Evolutionary conservation across 306 rosid genomes (phyloP), one percentile per base, ranked within the genome.

Genomic region (Vigna nakashimae): DNA sequence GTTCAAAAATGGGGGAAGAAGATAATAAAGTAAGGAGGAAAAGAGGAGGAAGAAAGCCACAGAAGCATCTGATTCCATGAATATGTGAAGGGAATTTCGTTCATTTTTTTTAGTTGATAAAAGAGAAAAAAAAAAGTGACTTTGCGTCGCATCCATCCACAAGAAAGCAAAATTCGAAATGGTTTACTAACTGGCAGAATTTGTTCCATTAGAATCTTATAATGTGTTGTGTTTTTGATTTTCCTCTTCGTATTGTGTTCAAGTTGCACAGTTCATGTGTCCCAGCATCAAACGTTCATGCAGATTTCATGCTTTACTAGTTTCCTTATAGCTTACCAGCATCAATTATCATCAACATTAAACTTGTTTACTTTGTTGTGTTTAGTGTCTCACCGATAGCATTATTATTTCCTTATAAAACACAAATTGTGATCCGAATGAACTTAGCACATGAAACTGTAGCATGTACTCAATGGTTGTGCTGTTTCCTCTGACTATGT

Each of bases 41-140:
- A 86, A 64, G 81, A 79, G 50, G 49, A 84, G 79, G 71, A 74
- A 75, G 82, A 59, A 79, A 81, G 83, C 80, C 66, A 78, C 73
- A 58, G 79, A 79, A 84, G 97, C 84, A 90, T 92, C 96, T 28
- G 93, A 90, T 92, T 83, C 96, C 82, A 56, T 49, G 50, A 56
- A 77, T 43, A 75, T 78, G 73, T 71, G 83, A 75, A 68, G 79
- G 74, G 69, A 75, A 51, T 80, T 69, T 80, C 66, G 0, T 42
- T 42, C 46, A 42, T 58, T 69, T 58, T 73, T 77, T 34, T 48
- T 2, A 64, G 77, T 36, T 51, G n/a, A 18, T 46, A 85, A 64
- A 59, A 74, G 81, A 70, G 67, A 79, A 77, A 78, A 79, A 83
- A 26, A 83, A 90, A 77, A 84, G 89, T 86, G 59, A 71, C 86